phyloP scores from a whole-genome alignment of 495 filamentous ascomycete genomes.

The Aspergillus olivimuriae region DNA sequence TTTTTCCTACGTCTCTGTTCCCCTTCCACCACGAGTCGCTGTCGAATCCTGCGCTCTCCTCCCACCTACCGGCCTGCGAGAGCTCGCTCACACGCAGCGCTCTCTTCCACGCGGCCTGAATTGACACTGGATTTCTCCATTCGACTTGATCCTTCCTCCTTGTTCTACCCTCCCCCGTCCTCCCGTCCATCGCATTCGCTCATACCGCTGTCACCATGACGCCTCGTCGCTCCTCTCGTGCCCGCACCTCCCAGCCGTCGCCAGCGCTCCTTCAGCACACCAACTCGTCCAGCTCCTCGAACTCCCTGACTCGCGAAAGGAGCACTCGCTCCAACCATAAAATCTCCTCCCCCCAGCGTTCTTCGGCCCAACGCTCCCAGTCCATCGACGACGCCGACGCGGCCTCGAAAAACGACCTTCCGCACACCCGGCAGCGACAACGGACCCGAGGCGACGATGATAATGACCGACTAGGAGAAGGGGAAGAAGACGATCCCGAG shows the following conservation, averaged over 20 bases:
- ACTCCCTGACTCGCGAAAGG: constrained; percentile 62
- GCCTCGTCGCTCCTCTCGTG: constrained; percentile 86
- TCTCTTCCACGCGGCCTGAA: constrained; percentile 3
- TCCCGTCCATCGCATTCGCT: constrained; percentile 5
- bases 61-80: constrained; percentile 25
- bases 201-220: constrained; percentile 39
- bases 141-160: neutral
- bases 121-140: neutral
- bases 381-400: constrained; percentile 65
- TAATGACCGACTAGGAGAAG: constrained; percentile 37
- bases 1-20: constrained; percentile 11
- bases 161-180: neutral
- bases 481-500: constrained; percentile 56
- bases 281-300: constrained; percentile 72
- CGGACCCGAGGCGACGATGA: constrained; percentile 59
- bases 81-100: constrained; percentile 16
- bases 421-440: constrained; percentile 66
- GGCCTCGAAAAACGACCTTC: constrained; percentile 51
- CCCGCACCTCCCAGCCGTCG: constrained; percentile 72
- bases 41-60: neutral
- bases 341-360: constrained; percentile 61
- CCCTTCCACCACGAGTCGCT: constrained; percentile 12
- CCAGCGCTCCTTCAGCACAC: constrained; percentile 59
- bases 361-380: constrained; percentile 73
- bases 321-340: constrained; percentile 67